These are phyloP conservation scores for Rhizophora mangle DNA, from an alignment of 345 rosid genomes.

Conservation along the genomic window DNA sequence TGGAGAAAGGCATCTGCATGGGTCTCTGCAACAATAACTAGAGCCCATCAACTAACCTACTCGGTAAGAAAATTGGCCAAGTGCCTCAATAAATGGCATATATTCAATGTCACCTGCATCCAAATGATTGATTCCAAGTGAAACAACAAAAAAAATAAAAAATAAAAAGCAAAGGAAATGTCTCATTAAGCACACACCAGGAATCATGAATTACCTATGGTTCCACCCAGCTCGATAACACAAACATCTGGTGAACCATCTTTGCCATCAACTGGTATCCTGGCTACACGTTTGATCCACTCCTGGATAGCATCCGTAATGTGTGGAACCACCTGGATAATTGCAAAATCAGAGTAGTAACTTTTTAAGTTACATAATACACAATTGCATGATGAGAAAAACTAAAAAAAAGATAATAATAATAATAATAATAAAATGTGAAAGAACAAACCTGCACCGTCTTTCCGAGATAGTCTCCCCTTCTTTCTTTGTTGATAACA, in stretches of 20 bases:
- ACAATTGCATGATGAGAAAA: not conserved
- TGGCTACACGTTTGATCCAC: slow-evolving; percentile 89
- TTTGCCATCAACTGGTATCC: slow-evolving; percentile 79
- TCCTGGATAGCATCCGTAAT: slow-evolving; percentile 94
- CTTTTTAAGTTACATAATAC: not conserved
- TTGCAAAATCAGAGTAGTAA: not conserved
- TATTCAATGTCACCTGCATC: slow-evolving; percentile 95
- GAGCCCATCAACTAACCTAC: slow-evolving; percentile 60
- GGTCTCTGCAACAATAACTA: not conserved
- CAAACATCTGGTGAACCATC: slow-evolving; percentile 92
- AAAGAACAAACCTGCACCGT: slow-evolving; percentile 77
- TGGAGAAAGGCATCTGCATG: not conserved
- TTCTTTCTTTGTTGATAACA: slow-evolving; percentile 90
- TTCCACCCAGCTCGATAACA: slow-evolving; percentile 97
- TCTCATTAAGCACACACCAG: not conserved
- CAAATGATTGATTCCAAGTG: slow-evolving; percentile 2
- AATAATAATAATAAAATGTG: not conserved
- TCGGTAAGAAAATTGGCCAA: slow-evolving; percentile 87
- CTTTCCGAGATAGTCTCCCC: slow-evolving; percentile 92
- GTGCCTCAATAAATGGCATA: slow-evolving; percentile 96
- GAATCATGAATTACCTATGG: slow-evolving; percentile 55
- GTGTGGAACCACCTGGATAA: slow-evolving; percentile 86
- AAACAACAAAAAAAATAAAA: not conserved
- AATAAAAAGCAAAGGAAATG: not conserved
- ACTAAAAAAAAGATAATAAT: too few species aligned